phyloP scores from a whole-genome alignment of 495 filamentous ascomycete species.

The Talaromyces borbonicus region DNA sequence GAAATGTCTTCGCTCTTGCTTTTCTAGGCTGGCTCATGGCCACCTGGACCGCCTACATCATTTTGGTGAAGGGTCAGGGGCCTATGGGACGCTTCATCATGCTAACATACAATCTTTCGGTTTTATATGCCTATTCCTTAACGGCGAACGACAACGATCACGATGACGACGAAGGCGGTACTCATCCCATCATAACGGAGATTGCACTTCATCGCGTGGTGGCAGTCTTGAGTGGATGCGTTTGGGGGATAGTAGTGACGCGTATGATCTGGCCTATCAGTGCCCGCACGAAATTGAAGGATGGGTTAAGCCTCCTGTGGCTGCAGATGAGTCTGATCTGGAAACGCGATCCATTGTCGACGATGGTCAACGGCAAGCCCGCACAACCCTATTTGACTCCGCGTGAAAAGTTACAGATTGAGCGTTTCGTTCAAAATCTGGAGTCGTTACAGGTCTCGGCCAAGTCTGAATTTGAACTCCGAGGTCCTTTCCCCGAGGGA shows the following conservation, averaged over 20 bases:
- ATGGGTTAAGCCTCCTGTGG: conserved; percentile 78
- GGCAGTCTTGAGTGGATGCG: conserved; percentile 74
- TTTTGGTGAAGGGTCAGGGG: conserved; percentile 71
- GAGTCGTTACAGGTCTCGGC: conserved; percentile 68
- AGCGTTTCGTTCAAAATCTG: conserved; percentile 51
- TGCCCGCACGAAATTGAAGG: conserved; percentile 73
- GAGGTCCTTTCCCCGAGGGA: conserved; percentile 68
- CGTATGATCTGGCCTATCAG: conserved; percentile 88
- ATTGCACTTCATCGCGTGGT: conserved; percentile 87
- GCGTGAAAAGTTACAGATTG: conserved; percentile 64
- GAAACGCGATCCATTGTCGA: conserved; percentile 85
- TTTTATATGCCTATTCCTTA: conserved; percentile 87
- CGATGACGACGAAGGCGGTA: conserved; percentile 75
- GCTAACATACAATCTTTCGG: conserved; percentile 94
- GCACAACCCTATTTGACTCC: conserved; percentile 66
- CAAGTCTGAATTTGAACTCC: conserved; percentile 69
- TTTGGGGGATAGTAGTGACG: conserved; percentile 90
- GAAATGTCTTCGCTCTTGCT: conserved; percentile 63
- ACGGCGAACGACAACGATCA: conserved; percentile 60
- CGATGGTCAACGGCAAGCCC: conserved; percentile 46
- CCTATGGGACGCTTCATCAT: conserved; percentile 88
- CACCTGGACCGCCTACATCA: conserved; percentile 78
- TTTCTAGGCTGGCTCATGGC: conserved; percentile 73
- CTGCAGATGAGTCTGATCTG: conserved; percentile 92
- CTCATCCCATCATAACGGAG: conserved; percentile 70